Conservation (phyloP, 257 asterid species). For the Agastache rugosa region DNA sequence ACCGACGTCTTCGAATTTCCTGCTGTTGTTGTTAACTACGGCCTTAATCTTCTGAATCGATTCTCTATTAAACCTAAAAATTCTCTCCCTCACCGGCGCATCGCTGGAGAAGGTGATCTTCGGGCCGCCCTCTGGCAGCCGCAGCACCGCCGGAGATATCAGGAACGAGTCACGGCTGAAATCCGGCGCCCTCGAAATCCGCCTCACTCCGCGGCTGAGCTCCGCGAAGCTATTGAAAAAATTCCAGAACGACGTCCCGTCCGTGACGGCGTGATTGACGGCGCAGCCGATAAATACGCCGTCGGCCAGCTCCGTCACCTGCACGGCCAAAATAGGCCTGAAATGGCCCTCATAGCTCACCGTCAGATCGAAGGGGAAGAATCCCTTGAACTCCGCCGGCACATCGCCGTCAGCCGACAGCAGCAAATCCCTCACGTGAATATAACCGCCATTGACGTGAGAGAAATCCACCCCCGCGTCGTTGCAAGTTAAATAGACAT, state of each 20-base stretch:
- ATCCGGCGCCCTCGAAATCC: constrained; percentile 56
- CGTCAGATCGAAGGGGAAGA: constrained; percentile 52
- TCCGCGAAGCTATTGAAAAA: constrained; percentile 73
- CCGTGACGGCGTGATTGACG: constrained; percentile 70
- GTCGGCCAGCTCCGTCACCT: constrained; percentile 71
- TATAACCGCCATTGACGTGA: constrained; percentile 47
- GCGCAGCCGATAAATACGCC: constrained; percentile 73
- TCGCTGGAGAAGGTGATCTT: constrained; percentile 53
- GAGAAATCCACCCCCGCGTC: constrained; percentile 64
- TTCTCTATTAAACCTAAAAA: constrained; percentile 63
- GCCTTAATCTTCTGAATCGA: constrained; percentile 60
- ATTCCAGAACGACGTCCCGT: constrained; percentile 76
- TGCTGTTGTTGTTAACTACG: constrained; percentile 40
- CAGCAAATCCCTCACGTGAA: constrained; percentile 48
- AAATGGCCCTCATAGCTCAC: constrained; percentile 67
- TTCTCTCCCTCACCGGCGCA: constrained; percentile 63
- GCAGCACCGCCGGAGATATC: constrained; percentile 57
- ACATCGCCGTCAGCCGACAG: constrained; percentile 40
- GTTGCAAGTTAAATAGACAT: constrained; percentile 61
- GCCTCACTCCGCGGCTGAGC: constrained; percentile 48
- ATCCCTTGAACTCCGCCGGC: constrained; percentile 47
- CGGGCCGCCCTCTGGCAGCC: constrained; percentile 64
- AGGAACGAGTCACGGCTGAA: constrained; percentile 63
- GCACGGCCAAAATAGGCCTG: constrained; percentile 60
- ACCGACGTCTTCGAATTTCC: constrained; percentile 30